phyloP scores from a whole-genome alignment of 2,329 filamentous ascomycete genomes.

The Beauveria brongniartii region DNA sequence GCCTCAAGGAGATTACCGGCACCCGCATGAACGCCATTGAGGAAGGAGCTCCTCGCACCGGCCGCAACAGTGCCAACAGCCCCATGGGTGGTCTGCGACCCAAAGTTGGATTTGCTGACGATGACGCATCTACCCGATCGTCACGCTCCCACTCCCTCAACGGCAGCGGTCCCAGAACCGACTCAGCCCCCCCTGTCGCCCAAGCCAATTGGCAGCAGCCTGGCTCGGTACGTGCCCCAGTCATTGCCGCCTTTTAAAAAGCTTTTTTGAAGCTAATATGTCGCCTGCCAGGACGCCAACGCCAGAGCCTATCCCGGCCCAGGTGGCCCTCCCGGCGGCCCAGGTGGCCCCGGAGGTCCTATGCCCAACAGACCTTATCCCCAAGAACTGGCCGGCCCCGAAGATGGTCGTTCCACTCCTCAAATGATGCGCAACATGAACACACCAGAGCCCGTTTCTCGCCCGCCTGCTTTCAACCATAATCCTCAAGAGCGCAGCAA shows the following conservation, averaged over 20 bases:
- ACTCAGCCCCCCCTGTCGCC: conserved; percentile 41
- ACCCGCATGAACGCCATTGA: conserved; percentile 63
- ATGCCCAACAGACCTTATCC: conserved; percentile 19
- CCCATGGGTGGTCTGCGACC: conserved; percentile 35
- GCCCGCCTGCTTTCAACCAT: conserved; percentile 74
- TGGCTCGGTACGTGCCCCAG: conserved; percentile 23
- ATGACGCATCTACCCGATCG: conserved; percentile 39
- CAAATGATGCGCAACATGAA: conserved; percentile 41
- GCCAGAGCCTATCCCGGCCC: conserved; percentile 17
- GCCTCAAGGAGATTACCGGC: conserved; percentile 80
- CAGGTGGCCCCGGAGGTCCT: neutral
- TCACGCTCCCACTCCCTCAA: conserved; percentile 44
- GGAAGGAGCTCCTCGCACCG: conserved; percentile 36
- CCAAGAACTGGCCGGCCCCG: neutral
- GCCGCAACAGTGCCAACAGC: conserved; percentile 49
- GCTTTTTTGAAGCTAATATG: conserved; percentile 41
- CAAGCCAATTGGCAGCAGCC: conserved; percentile 29
- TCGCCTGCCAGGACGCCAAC: conserved; percentile 19
- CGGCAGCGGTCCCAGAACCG: conserved; percentile 36
- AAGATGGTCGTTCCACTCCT: neutral
- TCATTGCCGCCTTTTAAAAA: conserved; percentile 32
- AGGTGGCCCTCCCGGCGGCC: conserved; percentile 10
- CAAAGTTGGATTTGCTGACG: conserved; percentile 52
- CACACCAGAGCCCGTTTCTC: conserved; percentile 67
- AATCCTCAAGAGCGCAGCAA: conserved; percentile 60